These are phyloP conservation scores for Metschnikowia aberdeeniae DNA, from an alignment of 805 yeast genomes.

Conservation along the genomic window DNA sequence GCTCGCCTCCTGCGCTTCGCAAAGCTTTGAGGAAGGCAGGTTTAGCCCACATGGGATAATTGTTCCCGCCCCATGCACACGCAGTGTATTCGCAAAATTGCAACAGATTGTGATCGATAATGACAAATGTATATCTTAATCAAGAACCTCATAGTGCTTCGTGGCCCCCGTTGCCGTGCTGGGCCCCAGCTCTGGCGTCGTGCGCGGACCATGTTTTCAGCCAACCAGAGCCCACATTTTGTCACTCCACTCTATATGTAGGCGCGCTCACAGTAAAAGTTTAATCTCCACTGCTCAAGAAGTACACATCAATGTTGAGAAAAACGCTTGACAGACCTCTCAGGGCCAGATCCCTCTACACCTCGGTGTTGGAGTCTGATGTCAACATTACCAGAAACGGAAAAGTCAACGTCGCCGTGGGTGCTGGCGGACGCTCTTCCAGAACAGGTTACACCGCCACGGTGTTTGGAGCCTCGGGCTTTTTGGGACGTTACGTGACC, in stretches of 20 bases:
- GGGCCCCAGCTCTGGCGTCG: neutral
- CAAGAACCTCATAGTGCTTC: neutral
- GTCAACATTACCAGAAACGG: constrained; percentile 71
- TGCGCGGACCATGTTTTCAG: constrained; percentile 8
- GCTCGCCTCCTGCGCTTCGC: too few relatives aligned
- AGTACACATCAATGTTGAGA: constrained; percentile 24
- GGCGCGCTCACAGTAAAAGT: constrained; percentile 6
- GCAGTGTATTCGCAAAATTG: neutral
- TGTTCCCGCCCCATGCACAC: neutral
- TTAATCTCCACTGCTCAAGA: constrained; percentile 2
- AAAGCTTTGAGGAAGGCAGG: too few relatives aligned
- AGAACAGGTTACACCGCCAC: constrained; percentile 87
- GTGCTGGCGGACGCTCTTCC: constrained; percentile 79
- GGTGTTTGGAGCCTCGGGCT: constrained; percentile 80
- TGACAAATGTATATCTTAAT: constrained; percentile 4
- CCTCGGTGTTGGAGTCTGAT: constrained; percentile 49
- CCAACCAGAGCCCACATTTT: constrained; percentile 21
- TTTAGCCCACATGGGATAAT: neutral
- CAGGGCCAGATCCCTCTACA: constrained; percentile 32
- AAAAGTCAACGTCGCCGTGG: constrained; percentile 65
- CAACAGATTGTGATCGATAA: neutral
- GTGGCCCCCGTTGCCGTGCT: neutral
- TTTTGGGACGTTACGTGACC: constrained; percentile 67
- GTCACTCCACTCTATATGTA: constrained; percentile 12
- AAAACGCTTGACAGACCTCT: constrained; percentile 15